These are phyloP conservation scores for Spongispora temasekensis DNA, from an alignment of 1,284 basidiomycete species.

Conservation along the genomic window DNA sequence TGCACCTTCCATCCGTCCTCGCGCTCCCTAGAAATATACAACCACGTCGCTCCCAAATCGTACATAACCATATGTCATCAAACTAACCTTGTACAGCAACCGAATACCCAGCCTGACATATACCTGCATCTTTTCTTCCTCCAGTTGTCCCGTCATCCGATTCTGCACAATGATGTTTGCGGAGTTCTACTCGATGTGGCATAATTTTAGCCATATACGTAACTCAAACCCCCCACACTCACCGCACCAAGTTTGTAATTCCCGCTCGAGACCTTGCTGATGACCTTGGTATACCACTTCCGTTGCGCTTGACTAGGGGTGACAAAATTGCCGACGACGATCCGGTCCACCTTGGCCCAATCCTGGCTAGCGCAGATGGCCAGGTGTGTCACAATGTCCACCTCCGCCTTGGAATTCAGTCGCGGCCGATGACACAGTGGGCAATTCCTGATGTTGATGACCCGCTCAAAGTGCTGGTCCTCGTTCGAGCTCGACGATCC, in stretches of 20 bases:
- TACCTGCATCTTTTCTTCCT: slow-evolving; percentile 98
- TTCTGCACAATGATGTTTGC: slow-evolving; percentile 98
- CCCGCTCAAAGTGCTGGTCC: slow-evolving; percentile 71
- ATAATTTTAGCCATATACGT: too few relatives aligned
- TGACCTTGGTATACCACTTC: slow-evolving; percentile 93
- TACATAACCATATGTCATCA: neutral
- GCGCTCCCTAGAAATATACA: slow-evolving; percentile 62
- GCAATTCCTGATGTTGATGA: slow-evolving; percentile 94
- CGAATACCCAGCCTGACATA: slow-evolving; percentile 94
- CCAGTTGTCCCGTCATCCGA: slow-evolving; percentile 84
- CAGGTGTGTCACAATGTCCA: slow-evolving; percentile 92
- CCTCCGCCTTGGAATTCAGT: slow-evolving; percentile 82
- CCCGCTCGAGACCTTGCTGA: slow-evolving; percentile 83
- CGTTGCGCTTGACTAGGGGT: slow-evolving; percentile 95
- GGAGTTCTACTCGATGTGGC: too few relatives aligned
- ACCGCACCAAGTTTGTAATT: slow-evolving; percentile 90
- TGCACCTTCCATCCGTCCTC: slow-evolving; percentile 87
- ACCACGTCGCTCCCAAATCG: neutral
- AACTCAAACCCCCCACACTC: slow-evolving; percentile 36
- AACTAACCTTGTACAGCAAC: slow-evolving; percentile 79
- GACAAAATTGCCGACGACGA: slow-evolving; percentile 94
- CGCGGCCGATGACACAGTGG: slow-evolving; percentile 91
- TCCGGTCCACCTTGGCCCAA: slow-evolving; percentile 86
- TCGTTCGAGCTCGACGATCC: slow-evolving; percentile 10
- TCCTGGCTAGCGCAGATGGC: slow-evolving; percentile 94